phyloP scores from a whole-genome alignment of 1,284 basidiomycete genomes.

The Uromyces viciae-fabae region DNA sequence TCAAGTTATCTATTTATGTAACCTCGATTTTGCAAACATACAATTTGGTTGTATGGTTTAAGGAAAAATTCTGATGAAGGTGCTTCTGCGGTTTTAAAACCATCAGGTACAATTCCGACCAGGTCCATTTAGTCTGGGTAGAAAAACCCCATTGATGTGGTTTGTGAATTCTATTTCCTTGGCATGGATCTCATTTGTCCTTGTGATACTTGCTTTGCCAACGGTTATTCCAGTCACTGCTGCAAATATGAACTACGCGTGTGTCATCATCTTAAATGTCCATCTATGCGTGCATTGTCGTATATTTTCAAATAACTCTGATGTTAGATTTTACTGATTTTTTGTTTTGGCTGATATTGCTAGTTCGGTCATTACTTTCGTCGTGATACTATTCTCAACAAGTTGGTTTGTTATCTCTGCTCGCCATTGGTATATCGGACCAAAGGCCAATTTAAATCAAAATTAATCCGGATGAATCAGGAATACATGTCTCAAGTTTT shows the following conservation, averaged over 20 bases:
- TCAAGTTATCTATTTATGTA: no score
- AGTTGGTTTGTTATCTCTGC: slow-evolving; percentile 35
- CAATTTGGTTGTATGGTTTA: no score
- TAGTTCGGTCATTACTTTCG: slow-evolving; percentile 36
- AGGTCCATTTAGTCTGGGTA: slow-evolving; percentile 82
- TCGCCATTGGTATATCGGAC: slow-evolving; percentile 35
- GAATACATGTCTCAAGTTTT: no score
- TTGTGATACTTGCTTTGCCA: slow-evolving; percentile 69
- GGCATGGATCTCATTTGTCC: slow-evolving; percentile 66
- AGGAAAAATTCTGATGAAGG: not conserved
- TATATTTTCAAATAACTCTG: no score
- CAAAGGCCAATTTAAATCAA: slow-evolving; percentile 28
- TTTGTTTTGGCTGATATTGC: not conserved
- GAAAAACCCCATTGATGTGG: slow-evolving; percentile 64
- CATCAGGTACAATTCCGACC: slow-evolving; percentile 63
- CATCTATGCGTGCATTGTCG: no score
- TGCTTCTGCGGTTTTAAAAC: not conserved
- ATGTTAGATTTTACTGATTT: not conserved
- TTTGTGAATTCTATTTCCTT: slow-evolving; percentile 67
- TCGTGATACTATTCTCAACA: slow-evolving; percentile 21
- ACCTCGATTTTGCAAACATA: no score
- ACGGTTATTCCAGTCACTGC: slow-evolving; percentile 67
- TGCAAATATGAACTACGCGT: slow-evolving; percentile 73
- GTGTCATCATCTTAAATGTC: slow-evolving; percentile 54
- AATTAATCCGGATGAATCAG: no score